These are phyloP conservation scores for Pichia sp. DNA, from an alignment of 1,139 yeast species.

Conservation along the genomic window DNA sequence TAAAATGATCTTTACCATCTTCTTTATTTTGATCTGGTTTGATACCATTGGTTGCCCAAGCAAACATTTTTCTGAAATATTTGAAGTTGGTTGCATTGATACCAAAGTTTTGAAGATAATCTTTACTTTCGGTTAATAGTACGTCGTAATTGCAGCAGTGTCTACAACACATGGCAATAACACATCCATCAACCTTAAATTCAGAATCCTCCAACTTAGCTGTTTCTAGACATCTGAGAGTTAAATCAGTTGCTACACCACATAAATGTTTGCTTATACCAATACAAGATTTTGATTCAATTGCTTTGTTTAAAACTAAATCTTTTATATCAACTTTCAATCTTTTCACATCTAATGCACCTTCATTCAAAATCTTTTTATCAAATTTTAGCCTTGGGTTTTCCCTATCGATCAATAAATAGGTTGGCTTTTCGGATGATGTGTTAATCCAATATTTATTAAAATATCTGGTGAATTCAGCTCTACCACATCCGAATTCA, in stretches of 20 bases:
- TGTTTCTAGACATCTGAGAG: constrained; percentile 57
- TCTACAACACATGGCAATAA: constrained; percentile 92
- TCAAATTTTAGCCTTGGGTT: constrained; percentile 76
- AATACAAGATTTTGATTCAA: constrained; percentile 29
- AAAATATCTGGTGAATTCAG: constrained; percentile 70
- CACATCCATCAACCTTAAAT: constrained; percentile 35
- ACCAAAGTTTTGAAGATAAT: constrained; percentile 24
- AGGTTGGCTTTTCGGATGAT: constrained; percentile 19
- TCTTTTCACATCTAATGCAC: constrained; percentile 32
- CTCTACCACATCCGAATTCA: constrained; percentile 91
- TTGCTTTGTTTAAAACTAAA: constrained; percentile 41
- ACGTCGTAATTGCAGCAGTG: constrained; percentile 63
- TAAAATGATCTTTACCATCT: constrained; percentile 33
- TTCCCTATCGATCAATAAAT: constrained; percentile 67
- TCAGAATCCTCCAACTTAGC: neutral
- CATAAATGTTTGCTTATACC: constrained; percentile 84
- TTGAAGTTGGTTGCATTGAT: constrained; percentile 36
- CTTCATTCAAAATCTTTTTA: constrained; percentile 37
- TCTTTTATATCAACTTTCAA: constrained; percentile 76
- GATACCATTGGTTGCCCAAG: constrained; percentile 83
- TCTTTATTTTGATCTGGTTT: constrained; percentile 31
- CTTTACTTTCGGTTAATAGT: constrained; percentile 42
- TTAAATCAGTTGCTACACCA: constrained; percentile 89
- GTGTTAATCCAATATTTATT: constrained; percentile 30
- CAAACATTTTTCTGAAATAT: constrained; percentile 53